phyloP scores from a whole-genome alignment of 2,329 filamentous ascomycete species.

The Teratosphaeria zuluensis region DNA sequence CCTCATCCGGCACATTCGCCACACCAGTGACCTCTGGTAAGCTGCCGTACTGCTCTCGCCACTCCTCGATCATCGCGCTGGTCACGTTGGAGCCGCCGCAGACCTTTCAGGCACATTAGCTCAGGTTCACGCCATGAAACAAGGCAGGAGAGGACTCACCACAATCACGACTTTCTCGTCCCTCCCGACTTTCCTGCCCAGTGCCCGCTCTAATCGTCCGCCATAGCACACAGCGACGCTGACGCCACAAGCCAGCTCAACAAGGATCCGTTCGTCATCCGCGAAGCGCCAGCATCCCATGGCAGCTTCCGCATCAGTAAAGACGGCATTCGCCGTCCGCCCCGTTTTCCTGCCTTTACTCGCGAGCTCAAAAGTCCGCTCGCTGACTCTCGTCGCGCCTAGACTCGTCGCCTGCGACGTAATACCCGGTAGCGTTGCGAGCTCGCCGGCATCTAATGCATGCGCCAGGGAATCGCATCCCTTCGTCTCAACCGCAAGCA shows the following conservation, averaged over 20 bases:
- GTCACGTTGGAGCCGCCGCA: conserved; percentile 58
- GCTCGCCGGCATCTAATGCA: conserved; percentile 45
- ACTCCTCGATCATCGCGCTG: conserved; percentile 41
- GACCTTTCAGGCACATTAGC: conserved; percentile 27
- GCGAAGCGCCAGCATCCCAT: conserved; percentile 66
- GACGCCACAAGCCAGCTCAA: conserved; percentile 79
- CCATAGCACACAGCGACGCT: conserved; percentile 61
- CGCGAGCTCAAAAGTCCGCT: conserved; percentile 57
- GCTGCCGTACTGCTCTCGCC: conserved; percentile 32
- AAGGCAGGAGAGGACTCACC: too few relatives aligned
- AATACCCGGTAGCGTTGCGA: conserved; percentile 56
- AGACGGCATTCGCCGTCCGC: conserved; percentile 50
- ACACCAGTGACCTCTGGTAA: conserved; percentile 9
- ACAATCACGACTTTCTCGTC: conserved; percentile 70
- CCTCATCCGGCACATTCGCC: conserved; percentile 9
- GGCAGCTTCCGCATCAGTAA: conserved; percentile 69
- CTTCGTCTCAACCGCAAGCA: conserved; percentile 66
- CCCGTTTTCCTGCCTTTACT: conserved; percentile 27
- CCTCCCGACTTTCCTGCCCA: conserved; percentile 53
- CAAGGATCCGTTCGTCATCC: conserved; percentile 70
- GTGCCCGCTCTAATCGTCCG: conserved; percentile 47
- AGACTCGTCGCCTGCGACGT: conserved; percentile 67
- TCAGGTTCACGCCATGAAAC: too few relatives aligned
- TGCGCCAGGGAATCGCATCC: conserved; percentile 62
- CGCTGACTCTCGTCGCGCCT: conserved; percentile 62